Conservation (phyloP, 2,329 filamentous ascomycete genomes). For the Magnaporthiopsis incrustans region DNA sequence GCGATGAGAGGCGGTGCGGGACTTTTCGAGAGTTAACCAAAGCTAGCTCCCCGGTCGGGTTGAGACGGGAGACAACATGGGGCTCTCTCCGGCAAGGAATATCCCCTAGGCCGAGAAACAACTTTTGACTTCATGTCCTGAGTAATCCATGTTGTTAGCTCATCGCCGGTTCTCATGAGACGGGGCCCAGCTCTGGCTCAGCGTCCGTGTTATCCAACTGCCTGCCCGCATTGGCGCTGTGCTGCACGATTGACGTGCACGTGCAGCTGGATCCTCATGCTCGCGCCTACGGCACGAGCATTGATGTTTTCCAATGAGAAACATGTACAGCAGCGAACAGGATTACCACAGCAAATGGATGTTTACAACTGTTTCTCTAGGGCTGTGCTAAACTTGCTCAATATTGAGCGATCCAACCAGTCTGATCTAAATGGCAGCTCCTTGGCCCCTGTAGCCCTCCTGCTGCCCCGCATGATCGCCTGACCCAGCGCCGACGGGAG, state of each 20-base stretch:
- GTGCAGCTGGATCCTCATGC: neutral
- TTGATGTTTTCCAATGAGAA: no score
- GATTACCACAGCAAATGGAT: no score
- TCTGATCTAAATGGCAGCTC: no score
- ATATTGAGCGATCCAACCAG: no score
- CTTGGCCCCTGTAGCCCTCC: neutral
- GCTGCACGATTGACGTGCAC: neutral
- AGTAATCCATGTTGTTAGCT: neutral
- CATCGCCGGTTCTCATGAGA: neutral
- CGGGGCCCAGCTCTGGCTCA: neutral
- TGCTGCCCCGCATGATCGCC: slow-evolving; percentile 3
- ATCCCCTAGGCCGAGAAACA: neutral
- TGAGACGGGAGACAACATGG: neutral
- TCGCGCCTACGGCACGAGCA: no score
- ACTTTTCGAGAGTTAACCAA: neutral
- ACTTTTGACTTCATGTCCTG: neutral
- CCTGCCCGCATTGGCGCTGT: neutral
- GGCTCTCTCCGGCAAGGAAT: neutral
- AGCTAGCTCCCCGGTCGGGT: no score
- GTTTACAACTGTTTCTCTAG: no score
- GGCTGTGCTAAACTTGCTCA: no score
- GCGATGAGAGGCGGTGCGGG: neutral
- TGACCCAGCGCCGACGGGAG: neutral
- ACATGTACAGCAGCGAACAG: no score
- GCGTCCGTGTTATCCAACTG: neutral